A percentile compares a stretch with the other conserved stretches of the same genome.
Evolutionary conservation across 192 early-diverging fungal genomes (phyloP).

Genomic region (Backusella circina): DNA sequence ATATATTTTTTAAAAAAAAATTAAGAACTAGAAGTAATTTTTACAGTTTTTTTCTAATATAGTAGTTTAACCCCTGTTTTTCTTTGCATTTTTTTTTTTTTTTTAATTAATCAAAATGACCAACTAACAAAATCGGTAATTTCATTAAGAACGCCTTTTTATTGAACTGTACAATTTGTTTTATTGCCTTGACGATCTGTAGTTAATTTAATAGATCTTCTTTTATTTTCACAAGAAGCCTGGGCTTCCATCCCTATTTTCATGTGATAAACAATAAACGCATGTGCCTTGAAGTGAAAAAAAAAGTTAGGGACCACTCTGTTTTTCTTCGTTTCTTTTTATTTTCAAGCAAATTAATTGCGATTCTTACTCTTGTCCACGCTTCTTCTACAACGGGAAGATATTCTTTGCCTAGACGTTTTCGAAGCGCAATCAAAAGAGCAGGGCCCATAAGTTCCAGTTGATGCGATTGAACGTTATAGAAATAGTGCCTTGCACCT

Average conservation of each 20-base stretch:
- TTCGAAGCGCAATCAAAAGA: background rate
- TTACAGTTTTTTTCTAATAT: background rate
- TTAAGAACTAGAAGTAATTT: background rate
- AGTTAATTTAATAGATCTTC: background rate
- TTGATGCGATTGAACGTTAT: slow-evolving; percentile 4
- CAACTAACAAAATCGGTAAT: background rate
- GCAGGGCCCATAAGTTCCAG: slow-evolving; percentile 11
- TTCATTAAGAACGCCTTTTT: background rate
- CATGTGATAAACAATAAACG: slow-evolving; percentile 13
- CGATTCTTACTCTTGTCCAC: background rate
- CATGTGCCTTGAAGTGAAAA: background rate
- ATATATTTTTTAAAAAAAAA: background rate
- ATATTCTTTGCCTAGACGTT: slow-evolving; percentile 15
- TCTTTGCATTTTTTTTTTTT: background rate
- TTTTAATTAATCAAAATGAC: background rate
- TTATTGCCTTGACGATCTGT: background rate
- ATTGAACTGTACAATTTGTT: background rate
- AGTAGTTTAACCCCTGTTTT: background rate
- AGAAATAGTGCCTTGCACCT: slow-evolving; percentile 20
- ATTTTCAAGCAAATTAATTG: background rate
- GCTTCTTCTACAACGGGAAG: slow-evolving; percentile 4
- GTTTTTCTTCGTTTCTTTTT: background rate
- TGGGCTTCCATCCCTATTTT: slow-evolving; percentile 16
- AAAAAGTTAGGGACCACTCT: background rate
- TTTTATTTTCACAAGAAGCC: slow-evolving; percentile 8